phyloP scores from a whole-genome alignment of 148 eudicot genomes.

The Rhododendron henanense region DNA sequence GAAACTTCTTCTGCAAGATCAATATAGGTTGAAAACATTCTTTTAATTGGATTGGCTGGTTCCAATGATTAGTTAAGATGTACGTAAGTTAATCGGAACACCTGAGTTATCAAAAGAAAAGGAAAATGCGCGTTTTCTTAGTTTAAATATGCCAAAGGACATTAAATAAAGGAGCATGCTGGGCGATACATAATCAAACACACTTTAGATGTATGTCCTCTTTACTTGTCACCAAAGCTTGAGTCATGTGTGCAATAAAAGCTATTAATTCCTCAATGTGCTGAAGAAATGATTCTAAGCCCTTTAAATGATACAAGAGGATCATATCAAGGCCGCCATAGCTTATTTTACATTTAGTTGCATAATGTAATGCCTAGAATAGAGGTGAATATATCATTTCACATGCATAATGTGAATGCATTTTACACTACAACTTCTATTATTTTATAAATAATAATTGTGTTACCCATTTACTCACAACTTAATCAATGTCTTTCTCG shows the following conservation, averaged over 20 bases:
- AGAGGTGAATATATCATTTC: background rate
- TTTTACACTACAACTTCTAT: background rate
- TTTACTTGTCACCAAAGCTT: conserved; percentile 1
- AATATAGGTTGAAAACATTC: background rate
- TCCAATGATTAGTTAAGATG: background rate
- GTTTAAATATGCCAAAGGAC: background rate
- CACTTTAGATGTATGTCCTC: background rate
- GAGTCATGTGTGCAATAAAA: background rate
- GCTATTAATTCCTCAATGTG: conserved; percentile 1
- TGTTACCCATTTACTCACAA: background rate
- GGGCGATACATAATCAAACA: background rate
- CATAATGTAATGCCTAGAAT: background rate
- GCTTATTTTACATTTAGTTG: background rate
- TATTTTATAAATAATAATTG: background rate
- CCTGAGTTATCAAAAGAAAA: background rate
- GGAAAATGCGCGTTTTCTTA: background rate
- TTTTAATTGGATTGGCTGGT: background rate
- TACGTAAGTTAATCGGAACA: too few relatives aligned
- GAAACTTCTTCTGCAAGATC: background rate
- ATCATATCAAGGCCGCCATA: background rate
- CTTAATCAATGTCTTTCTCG: background rate
- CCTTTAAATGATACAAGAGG: background rate
- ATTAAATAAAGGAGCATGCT: background rate
- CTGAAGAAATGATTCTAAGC: background rate
- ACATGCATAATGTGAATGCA: background rate